Conservation (phyloP, 208 protist genomes). For the Herpetomonas tarakana region DNA sequence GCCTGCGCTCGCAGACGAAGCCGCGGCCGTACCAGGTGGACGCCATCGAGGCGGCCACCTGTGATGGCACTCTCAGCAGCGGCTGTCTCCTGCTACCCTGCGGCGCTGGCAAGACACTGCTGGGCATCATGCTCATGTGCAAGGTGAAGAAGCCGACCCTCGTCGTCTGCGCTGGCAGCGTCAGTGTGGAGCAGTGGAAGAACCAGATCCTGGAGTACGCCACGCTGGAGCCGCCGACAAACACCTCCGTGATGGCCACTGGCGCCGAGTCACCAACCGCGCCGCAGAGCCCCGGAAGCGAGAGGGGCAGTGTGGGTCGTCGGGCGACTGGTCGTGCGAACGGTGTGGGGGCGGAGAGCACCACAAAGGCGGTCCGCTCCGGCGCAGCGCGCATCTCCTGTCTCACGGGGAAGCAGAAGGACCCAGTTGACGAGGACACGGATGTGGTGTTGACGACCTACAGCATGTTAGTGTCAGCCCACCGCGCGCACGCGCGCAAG, state of each 20-base stretch:
- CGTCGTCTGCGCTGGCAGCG: slow-evolving; percentile 93
- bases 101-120: slow-evolving; percentile 99
- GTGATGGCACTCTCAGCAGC: slow-evolving; percentile 64
- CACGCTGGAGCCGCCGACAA: slow-evolving; percentile 36
- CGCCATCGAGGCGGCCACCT: slow-evolving; percentile 67
- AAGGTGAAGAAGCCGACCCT: slow-evolving; percentile 96
- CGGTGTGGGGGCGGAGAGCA: neutral
- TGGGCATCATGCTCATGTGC: slow-evolving; percentile 96
- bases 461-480: slow-evolving; percentile 95
- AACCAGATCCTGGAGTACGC: slow-evolving; percentile 94
- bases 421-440: slow-evolving; percentile 80
- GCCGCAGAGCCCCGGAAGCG: neutral
- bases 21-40: slow-evolving; percentile 82
- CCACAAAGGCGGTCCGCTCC: slow-evolving; percentile 7
- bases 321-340: neutral
- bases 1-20: slow-evolving; percentile 64
- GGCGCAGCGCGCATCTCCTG: slow-evolving; percentile 81
- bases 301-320: too few relatives aligned
- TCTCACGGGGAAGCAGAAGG: slow-evolving; percentile 93
- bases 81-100: slow-evolving; percentile 99
- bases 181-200: slow-evolving; percentile 97
- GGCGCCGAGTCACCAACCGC: neutral
- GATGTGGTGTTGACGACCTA: slow-evolving; percentile 98
- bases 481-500: slow-evolving; percentile 41
- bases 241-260: neutral